These are phyloP conservation scores for Fagopyrum esculentum DNA, from an alignment of 148 eudicot genomes.

Conservation along the genomic window DNA sequence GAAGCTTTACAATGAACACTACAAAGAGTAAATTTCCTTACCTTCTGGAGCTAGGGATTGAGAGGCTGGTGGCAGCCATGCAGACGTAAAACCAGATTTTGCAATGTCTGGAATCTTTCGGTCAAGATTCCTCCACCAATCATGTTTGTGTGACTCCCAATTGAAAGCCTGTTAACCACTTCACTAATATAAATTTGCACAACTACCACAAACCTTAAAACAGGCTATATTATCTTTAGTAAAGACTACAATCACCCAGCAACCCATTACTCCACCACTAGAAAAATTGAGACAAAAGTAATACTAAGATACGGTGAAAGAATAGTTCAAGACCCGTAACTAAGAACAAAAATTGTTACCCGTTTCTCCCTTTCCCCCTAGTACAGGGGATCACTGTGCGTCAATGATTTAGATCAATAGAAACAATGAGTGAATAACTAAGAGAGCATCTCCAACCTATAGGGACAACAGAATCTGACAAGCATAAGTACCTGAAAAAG, in stretches of 20 bases:
- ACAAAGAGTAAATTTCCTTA: constrained; percentile 12
- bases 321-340: background rate
- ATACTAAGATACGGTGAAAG: background rate
- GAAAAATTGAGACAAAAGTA: background rate
- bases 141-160: constrained; percentile 90
- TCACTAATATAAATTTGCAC: background rate
- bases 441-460: background rate
- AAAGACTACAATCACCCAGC: background rate
- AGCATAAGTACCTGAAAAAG: constrained; percentile 55
- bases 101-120: constrained; percentile 69
- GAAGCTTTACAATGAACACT: background rate
- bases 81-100: constrained; percentile 79
- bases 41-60: constrained; percentile 80
- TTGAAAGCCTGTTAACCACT: constrained; percentile 60
- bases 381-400: background rate
- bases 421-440: background rate
- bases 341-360: background rate
- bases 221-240: background rate
- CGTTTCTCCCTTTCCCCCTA: background rate
- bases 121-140: constrained; percentile 84
- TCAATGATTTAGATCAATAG: background rate
- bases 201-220: background rate
- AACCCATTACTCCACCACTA: background rate
- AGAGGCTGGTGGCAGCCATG: constrained; percentile 84
- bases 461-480: background rate